These are phyloP conservation scores for Acanthamoeba sp. DNA, from an alignment of 208 protist genomes.

Conservation along the genomic window DNA sequence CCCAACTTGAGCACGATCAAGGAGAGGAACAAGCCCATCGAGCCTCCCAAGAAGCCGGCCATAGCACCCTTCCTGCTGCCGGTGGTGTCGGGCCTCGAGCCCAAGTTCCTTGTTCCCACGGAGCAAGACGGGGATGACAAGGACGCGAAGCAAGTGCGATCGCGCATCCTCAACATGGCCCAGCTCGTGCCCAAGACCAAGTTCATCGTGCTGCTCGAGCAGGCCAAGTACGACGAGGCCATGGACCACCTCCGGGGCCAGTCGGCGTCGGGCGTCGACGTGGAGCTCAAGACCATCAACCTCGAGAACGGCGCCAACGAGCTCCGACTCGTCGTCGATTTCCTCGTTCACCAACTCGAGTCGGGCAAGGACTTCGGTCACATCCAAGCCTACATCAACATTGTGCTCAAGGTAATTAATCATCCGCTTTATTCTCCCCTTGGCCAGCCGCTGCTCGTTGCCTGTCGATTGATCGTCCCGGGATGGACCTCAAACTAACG, in stretches of 20 bases:
- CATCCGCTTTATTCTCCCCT: background rate
- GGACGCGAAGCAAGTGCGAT: background rate
- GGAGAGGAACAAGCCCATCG: constrained; percentile 84
- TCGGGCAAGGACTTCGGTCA: constrained; percentile 81
- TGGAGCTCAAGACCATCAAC: constrained; percentile 80
- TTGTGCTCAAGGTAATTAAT: constrained; percentile 74
- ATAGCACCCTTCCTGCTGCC: constrained; percentile 84
- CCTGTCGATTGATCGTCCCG: no score
- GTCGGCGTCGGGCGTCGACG: constrained; percentile 82
- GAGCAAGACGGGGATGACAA: background rate
- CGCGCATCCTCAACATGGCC: constrained; percentile 2
- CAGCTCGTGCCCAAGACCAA: constrained; percentile 38
- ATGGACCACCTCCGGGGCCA: constrained; percentile 67
- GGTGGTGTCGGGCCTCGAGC: constrained; percentile 78
- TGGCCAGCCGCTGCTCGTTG: background rate
- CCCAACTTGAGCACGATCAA: constrained; percentile 81
- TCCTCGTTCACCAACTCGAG: constrained; percentile 75
- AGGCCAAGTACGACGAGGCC: constrained; percentile 47
- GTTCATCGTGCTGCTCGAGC: constrained; percentile 56
- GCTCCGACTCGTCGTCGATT: constrained; percentile 79
- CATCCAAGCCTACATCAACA: constrained; percentile 78
- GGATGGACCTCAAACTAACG: no score
- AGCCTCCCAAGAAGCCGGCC: constrained; percentile 75
- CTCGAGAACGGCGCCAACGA: constrained; percentile 63
- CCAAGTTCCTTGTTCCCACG: constrained; percentile 70